Evolutionary conservation across 2,329 filamentous ascomycete genomes (phyloP).

Genomic region (Fusarium musae): DNA sequence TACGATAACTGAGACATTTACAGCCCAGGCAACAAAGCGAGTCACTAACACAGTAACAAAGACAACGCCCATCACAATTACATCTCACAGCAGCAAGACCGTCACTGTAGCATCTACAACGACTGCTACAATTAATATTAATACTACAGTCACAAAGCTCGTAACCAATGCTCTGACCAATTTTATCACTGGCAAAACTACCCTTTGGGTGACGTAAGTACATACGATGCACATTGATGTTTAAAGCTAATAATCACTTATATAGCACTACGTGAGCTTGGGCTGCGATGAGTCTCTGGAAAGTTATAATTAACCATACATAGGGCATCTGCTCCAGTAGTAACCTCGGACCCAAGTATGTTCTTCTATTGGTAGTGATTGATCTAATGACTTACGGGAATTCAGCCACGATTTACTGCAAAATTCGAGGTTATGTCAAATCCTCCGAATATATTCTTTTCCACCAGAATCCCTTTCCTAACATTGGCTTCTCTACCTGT

Average conservation of each 20-base stretch:
- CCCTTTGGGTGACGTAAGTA: background rate
- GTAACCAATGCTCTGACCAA: background rate
- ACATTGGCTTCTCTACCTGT: background rate
- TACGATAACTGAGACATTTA: background rate
- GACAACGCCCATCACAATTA: background rate
- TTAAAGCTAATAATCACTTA: background rate
- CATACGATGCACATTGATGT: background rate
- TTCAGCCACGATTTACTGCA: background rate
- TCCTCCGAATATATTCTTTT: background rate
- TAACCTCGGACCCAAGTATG: background rate
- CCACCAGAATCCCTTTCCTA: background rate
- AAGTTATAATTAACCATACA: background rate
- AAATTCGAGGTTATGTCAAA: background rate
- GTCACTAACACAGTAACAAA: background rate
- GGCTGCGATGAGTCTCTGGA: accelerated
- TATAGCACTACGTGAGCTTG: background rate
- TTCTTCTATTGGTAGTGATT: background rate
- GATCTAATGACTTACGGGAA: background rate
- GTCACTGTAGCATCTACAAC: background rate
- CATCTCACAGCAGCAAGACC: background rate
- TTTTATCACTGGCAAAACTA: background rate
- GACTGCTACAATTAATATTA: background rate
- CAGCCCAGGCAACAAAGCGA: background rate
- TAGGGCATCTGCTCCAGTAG: background rate
- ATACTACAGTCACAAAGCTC: background rate